Evolutionary conservation across 257 asterid genomes (phyloP).

Genomic region (Plantago elongata): DNA sequence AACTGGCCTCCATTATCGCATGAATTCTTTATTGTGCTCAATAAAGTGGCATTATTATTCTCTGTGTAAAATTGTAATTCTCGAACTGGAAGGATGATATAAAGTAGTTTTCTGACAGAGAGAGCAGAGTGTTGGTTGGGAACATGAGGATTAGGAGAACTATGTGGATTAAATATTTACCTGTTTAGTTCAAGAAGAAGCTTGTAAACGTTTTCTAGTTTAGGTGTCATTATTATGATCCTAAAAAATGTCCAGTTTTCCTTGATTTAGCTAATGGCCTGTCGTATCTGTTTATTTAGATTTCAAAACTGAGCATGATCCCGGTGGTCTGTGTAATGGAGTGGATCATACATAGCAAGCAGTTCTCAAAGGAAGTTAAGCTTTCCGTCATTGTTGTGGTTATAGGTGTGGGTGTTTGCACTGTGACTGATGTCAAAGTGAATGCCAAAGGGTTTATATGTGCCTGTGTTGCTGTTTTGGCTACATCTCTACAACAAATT

Average conservation of each 20-base stretch:
- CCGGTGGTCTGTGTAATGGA: constrained; percentile 96
- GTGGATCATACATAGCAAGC: constrained; percentile 87
- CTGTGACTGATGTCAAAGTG: constrained; percentile 93
- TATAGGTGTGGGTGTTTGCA: constrained; percentile 97
- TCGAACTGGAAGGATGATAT: no score
- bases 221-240: no score
- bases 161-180: no score
- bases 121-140: no score
- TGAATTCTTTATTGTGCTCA: no score
- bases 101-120: no score
- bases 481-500: constrained; percentile 91
- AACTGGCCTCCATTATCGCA: no score
- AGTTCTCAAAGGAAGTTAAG: constrained; percentile 76
- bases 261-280: constrained; percentile 24
- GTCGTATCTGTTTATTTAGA: constrained; percentile 40
- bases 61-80: no score
- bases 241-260: not conserved
- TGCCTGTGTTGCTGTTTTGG: constrained; percentile 84
- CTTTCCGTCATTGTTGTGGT: constrained; percentile 82
- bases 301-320: constrained; percentile 96
- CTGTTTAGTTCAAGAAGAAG: no score
- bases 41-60: no score
- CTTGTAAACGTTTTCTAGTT: no score
- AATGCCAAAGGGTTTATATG: constrained; percentile 80
- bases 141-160: no score